Conservation (phyloP, 2,329 filamentous ascomycete genomes). For the Nannizzia gypsea region DNA sequence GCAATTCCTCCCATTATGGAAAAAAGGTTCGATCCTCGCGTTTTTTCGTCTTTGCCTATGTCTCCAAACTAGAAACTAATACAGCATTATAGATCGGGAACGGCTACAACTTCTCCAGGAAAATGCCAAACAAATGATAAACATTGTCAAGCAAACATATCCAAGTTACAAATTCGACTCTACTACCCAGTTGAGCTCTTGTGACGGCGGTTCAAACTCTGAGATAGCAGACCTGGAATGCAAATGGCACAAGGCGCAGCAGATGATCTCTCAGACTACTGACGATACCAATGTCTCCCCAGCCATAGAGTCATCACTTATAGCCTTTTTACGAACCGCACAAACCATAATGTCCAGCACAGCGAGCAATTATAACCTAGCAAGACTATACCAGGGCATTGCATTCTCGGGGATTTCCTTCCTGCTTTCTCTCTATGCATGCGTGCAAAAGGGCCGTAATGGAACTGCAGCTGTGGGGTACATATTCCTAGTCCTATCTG, state of each 20-base stretch:
- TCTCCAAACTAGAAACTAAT: not conserved
- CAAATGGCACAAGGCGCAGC: conserved; percentile 45
- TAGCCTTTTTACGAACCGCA: conserved; percentile 55
- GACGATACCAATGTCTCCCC: conserved; percentile 6
- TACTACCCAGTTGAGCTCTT: conserved; percentile 12
- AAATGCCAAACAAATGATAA: conserved; percentile 71
- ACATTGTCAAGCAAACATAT: conserved; percentile 62
- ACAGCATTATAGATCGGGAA: conserved; percentile 34
- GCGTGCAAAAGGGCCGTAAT: conserved; percentile 14
- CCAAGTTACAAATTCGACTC: conserved; percentile 36
- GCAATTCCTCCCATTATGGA: conserved; percentile 69
- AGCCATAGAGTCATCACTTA: conserved; percentile 20
- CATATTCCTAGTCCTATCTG: conserved; percentile 38
- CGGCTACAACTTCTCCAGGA: conserved; percentile 57
- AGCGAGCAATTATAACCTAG: conserved; percentile 81
- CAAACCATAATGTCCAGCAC: conserved; percentile 76
- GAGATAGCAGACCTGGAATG: conserved; percentile 53
- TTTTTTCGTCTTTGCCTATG: not conserved
- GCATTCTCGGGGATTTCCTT: conserved; percentile 34
- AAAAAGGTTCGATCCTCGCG: conserved; percentile 38
- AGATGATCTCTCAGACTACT: conserved; percentile 15
- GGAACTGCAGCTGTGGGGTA: not conserved
- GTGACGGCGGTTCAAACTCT: conserved; percentile 17
- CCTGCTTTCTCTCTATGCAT: conserved; percentile 24
- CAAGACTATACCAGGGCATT: conserved; percentile 30